A percentile compares a stretch with the other conserved stretches of the same genome.
phyloP scores from a whole-genome alignment of 2,329 filamentous ascomycete species.

The Epicoccum sorghinum region DNA sequence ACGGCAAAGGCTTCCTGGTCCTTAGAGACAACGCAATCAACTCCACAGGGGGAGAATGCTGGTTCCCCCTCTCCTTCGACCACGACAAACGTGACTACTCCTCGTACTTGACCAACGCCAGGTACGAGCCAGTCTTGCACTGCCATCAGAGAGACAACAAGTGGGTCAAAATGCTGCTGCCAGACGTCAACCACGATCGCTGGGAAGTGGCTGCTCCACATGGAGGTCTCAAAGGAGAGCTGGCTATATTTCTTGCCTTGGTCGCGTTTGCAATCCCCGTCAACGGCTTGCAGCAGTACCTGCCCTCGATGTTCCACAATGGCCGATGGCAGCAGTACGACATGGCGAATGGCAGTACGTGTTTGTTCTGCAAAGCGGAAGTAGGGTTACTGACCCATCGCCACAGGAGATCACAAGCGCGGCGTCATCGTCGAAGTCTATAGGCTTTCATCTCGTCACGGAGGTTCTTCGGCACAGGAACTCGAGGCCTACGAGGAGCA shows the following conservation, averaged over 20 bases:
- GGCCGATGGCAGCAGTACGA: slow-evolving; percentile 27
- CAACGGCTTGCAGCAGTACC: slow-evolving; percentile 5
- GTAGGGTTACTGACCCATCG: neutral
- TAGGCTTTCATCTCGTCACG: no score
- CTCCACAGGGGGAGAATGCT: slow-evolving; percentile 12
- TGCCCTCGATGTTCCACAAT: slow-evolving; percentile 26
- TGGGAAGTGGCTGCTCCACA: neutral
- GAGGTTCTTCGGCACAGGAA: no score
- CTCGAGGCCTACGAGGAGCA: no score
- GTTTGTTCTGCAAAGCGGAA: no score
- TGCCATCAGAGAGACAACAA: slow-evolving; percentile 15
- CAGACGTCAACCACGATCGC: slow-evolving; percentile 32
- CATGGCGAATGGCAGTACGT: neutral
- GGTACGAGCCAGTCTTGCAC: slow-evolving; percentile 14
- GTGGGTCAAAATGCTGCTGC: slow-evolving; percentile 33
- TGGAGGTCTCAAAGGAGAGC: slow-evolving; percentile 39
- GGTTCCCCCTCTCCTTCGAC: slow-evolving; percentile 33
- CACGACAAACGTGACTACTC: slow-evolving; percentile 19
- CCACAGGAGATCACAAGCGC: slow-evolving; percentile 26
- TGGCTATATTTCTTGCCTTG: slow-evolving; percentile 42
- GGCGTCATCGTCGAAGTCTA: slow-evolving; percentile 38
- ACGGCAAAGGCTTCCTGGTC: slow-evolving; percentile 31
- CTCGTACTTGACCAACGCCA: slow-evolving; percentile 34
- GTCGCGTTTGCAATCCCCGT: slow-evolving; percentile 32
- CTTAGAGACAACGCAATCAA: slow-evolving; percentile 23